Conservation (phyloP, 2,329 filamentous ascomycete species). For the Bipolaris cookei region DNA sequence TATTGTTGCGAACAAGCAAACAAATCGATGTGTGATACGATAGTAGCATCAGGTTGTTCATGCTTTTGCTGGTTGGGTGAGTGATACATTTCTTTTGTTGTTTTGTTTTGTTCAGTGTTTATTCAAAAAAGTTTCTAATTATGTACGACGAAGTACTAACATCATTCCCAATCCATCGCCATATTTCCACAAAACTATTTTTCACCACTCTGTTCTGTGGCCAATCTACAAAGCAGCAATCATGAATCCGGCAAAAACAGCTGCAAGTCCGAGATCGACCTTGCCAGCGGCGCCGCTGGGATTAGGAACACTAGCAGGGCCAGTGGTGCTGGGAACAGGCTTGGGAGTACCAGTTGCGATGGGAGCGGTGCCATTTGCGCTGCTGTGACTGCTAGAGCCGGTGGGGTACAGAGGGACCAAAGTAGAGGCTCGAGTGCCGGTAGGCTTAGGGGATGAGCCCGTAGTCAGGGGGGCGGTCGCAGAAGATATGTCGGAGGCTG, state of each 20-base stretch:
- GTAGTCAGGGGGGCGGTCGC: conserved; percentile 21
- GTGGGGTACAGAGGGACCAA: conserved; percentile 14
- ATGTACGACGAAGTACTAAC: background rate
- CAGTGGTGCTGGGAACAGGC: conserved; percentile 12
- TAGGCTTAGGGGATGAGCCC: conserved; percentile 19
- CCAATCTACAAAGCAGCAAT: conserved; percentile 34
- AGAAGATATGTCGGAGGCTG: conserved; percentile 28
- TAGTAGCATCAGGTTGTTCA: background rate
- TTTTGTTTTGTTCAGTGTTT: background rate
- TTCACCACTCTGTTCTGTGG: background rate
- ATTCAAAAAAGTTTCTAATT: background rate
- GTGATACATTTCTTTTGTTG: background rate
- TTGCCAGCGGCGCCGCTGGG: conserved; percentile 32
- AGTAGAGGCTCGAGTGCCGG: conserved; percentile 8
- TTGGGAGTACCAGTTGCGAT: conserved; percentile 15
- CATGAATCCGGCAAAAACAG: conserved; percentile 34
- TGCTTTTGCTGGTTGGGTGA: background rate
- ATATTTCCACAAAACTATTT: background rate
- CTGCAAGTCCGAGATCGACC: conserved; percentile 34
- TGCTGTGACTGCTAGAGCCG: conserved; percentile 1
- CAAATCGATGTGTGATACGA: no score
- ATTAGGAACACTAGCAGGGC: conserved; percentile 12
- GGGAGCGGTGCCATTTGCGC: background rate
- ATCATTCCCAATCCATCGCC: background rate
- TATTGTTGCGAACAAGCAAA: no score